Evolutionary conservation across 345 rosid genomes (phyloP), one percentile per base, ranked within the genome.

Genomic region (Pistacia integerrima): DNA sequence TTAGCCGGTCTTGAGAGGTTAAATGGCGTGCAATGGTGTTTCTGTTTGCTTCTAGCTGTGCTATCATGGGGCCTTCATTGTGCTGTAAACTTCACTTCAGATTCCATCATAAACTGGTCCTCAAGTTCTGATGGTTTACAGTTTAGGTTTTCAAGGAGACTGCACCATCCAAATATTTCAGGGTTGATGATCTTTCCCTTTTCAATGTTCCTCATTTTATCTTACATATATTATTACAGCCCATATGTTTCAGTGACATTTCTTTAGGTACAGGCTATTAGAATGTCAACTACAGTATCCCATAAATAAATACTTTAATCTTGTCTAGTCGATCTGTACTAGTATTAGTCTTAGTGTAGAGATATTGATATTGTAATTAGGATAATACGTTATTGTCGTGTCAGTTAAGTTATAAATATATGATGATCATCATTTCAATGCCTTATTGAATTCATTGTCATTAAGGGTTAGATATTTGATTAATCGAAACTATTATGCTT

Each of bases 21-120:
- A 65, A 56, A 66, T 68, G 41, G 72, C 66, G 28, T 76, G 56
- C 73, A 76, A 25, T 67, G 78, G 41, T 30, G 28, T 60, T 51
- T 25, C 73, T 57, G 73, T 14, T 75, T 56, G 57, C 3, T 75
- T 56, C n/a, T 76, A 4, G 73, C 73, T 9, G 35, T 9, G 35
- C 49, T 56, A 57, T 51, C 78, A 44, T 68, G 78, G 72, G 56
- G 13, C 22, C 20, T 76, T 49, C 73, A 67, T 67, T 3, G 4
- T 17, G 49, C 59, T 60, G 67, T 52, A 25, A 41, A 74, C 55
- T 52, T 74, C 52, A 64, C 54, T 54, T 30, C 33, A 30, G 33
- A 30, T 30, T 30, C 3, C 70, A 20, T 33, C 38, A 12, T 2
- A 36, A 54, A 36, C 41, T 13, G 33, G 49, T 18, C n/a, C 6